A percentile compares a stretch with the other conserved stretches of the same genome.
Evolutionary conservation across 306 rosid genomes (phyloP).

Genomic region (Dryas alaskensis): DNA sequence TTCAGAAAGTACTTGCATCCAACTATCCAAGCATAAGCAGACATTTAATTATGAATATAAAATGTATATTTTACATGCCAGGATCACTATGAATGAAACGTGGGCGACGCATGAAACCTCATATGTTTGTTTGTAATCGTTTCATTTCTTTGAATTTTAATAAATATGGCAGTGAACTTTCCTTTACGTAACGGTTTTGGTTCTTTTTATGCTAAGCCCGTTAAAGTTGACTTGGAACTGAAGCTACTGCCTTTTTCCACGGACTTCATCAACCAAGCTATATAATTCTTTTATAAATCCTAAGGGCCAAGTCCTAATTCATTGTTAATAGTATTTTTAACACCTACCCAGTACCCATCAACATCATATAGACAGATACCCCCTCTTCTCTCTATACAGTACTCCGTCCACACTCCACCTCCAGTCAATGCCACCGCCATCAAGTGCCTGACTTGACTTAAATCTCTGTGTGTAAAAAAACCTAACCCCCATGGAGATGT

Average conservation of each 20-base stretch:
- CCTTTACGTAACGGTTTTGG: neutral
- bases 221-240: conserved; percentile 8
- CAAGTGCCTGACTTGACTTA: neutral
- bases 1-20: neutral
- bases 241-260: conserved; percentile 4
- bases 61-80: too few relatives aligned
- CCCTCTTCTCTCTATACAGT: neutral
- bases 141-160: too few relatives aligned
- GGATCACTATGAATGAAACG: neutral
- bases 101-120: neutral
- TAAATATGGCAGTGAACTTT: neutral
- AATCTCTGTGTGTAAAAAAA: neutral
- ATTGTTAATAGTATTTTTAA: neutral
- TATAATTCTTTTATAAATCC: neutral
- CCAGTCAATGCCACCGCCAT: neutral
- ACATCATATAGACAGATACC: neutral
- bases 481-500: conserved; percentile 27
- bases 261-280: neutral
- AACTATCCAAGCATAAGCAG: neutral
- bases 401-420: neutral
- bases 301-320: neutral
- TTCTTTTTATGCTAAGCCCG: neutral
- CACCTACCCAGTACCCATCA: neutral
- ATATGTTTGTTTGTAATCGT: too few relatives aligned
- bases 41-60: neutral